These are phyloP conservation scores for Claviceps quebecensis DNA, from an alignment of 2,329 filamentous ascomycete genomes.

Conservation along the genomic window DNA sequence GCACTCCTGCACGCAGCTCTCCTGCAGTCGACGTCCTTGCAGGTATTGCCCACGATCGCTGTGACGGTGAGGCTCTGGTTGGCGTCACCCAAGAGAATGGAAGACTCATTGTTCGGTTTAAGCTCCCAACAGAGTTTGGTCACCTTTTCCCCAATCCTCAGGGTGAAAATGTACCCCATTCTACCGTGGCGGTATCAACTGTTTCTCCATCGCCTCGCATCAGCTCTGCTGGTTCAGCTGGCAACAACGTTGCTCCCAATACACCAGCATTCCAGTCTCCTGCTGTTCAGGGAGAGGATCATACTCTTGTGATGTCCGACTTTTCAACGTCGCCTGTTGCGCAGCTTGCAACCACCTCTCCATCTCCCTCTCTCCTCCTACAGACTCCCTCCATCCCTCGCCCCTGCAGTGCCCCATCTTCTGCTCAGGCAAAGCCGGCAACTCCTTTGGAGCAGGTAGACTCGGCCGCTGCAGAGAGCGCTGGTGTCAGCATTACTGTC, in stretches of 20 bases:
- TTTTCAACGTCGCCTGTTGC: background rate
- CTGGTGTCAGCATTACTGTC: background rate
- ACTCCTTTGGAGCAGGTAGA: background rate
- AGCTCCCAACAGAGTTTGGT: slow-evolving; percentile 19
- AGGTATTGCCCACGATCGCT: slow-evolving; percentile 13
- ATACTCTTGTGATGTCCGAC: slow-evolving; percentile 2
- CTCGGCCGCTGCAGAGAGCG: background rate
- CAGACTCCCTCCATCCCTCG: background rate
- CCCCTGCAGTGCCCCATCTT: background rate
- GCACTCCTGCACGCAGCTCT: background rate
- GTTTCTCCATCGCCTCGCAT: slow-evolving; percentile 13
- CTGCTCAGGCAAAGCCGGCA: background rate
- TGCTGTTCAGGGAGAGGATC: background rate
- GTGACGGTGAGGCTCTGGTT: slow-evolving; percentile 18
- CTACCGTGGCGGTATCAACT: slow-evolving; percentile 11
- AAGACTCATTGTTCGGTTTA: slow-evolving; percentile 24
- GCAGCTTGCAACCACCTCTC: background rate
- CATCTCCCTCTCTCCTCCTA: background rate
- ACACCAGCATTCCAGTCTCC: background rate
- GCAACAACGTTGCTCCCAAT: background rate
- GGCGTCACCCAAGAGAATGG: slow-evolving; percentile 15
- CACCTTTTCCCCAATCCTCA: slow-evolving; percentile 17
- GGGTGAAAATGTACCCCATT: slow-evolving; percentile 14
- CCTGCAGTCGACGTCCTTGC: slow-evolving; percentile 15
- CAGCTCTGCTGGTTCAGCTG: slow-evolving; percentile 4